These are phyloP conservation scores for Cyclostephanos invisitatus DNA, from an alignment of 108 stramenopile genomes.

Conservation along the genomic window DNA sequence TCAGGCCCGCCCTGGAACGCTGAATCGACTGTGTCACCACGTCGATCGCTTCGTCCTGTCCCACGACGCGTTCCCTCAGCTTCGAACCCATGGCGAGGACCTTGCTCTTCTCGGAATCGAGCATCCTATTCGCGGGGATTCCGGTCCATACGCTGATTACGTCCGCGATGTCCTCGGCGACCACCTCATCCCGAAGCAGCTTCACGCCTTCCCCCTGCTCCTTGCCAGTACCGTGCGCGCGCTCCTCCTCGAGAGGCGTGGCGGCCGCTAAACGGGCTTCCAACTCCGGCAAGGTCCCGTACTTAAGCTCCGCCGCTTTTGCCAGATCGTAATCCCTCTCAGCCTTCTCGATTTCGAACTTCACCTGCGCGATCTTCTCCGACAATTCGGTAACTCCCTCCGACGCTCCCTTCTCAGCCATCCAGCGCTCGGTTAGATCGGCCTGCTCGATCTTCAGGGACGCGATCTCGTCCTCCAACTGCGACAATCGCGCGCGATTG, in stretches of 20 bases:
- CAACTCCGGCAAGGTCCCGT: constrained; percentile 83
- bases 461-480: constrained; percentile 74
- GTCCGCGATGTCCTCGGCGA: constrained; percentile 93
- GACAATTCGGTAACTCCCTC: constrained; percentile 76
- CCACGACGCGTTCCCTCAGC: constrained; percentile 86
- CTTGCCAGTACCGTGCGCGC: constrained; percentile 10
- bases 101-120: constrained; percentile 89
- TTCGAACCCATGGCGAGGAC: constrained; percentile 87
- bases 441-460: constrained; percentile 69
- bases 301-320: constrained; percentile 93
- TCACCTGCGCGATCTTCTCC: constrained; percentile 85
- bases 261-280: constrained; percentile 64
- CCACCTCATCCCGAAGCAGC: constrained; percentile 89
- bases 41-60: constrained; percentile 94
- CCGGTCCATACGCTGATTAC: constrained; percentile 94
- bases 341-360: constrained; percentile 87
- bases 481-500: constrained; percentile 53
- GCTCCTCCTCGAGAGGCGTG: constrained; percentile 31
- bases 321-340: constrained; percentile 95
- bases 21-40: constrained; percentile 91
- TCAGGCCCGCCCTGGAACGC: constrained; percentile 89
- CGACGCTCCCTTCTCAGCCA: constrained; percentile 69
- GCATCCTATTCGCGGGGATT: constrained; percentile 87
- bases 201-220: constrained; percentile 25
- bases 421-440: constrained; percentile 80